A percentile compares a stretch with the other conserved stretches of the same genome.
Evolutionary conservation across 257 asterid species (phyloP).

Genomic region (Nicotiana tabacum): DNA sequence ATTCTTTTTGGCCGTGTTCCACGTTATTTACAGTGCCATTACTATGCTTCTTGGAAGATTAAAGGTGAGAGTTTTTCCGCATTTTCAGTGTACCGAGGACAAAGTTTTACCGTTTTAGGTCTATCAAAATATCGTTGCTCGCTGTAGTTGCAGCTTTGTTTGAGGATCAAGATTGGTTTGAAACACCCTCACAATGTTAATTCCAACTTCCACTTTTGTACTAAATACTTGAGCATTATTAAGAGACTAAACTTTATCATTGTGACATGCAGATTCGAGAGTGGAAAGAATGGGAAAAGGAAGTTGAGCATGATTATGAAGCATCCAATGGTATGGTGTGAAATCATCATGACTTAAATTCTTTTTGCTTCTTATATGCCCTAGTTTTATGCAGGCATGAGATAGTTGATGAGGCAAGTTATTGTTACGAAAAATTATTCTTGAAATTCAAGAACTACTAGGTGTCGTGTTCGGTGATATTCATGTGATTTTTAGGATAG

Average conservation of each 20-base stretch:
- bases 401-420: not conserved
- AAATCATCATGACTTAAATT: not conserved
- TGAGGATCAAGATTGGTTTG: not conserved
- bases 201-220: not conserved
- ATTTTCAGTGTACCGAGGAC: not conserved
- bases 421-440: not conserved
- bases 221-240: not conserved
- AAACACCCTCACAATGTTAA: not conserved
- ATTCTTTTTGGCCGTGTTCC: constrained; percentile 76
- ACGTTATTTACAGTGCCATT: constrained; percentile 60
- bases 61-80: constrained; percentile 37
- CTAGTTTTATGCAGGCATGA: not conserved
- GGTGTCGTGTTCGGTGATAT: not conserved
- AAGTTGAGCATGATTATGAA: constrained; percentile 32
- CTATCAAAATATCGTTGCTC: not conserved
- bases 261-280: constrained; percentile 59
- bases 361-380: not conserved
- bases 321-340: constrained; percentile 37
- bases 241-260: not conserved
- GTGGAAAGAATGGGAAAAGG: constrained; percentile 88
- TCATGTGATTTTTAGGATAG: not conserved
- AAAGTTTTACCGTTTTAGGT: not conserved
- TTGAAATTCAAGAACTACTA: not conserved
- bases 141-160: not conserved
- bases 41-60: constrained; percentile 68